Base-by-base conservation (phyloP, 1,284 basidiomycete species). In the Phaffia rhodozyma region DNA sequence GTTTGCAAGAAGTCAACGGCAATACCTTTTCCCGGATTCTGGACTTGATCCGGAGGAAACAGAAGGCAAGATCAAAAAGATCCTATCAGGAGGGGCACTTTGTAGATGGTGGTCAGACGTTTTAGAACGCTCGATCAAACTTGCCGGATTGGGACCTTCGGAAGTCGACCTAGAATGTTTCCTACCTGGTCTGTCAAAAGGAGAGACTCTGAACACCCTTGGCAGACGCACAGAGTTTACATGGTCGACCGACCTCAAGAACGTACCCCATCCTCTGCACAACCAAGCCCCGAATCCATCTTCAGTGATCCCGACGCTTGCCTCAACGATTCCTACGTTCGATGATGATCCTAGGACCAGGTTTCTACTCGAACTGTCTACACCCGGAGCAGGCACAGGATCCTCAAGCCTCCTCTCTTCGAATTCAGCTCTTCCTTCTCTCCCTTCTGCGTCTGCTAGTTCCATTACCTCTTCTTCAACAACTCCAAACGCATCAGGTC, bases 11-110 rank as follows among this genome's bases (percentile, higher is more conserved):
- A 84, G 89, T 1, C 93, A 97, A 75, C 79, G 78, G 47, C 92
- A 97, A 72, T 98, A 98, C 73, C 79, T 98, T 34, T 97, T 98
- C 74, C 89, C 93, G 0, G 91, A 92, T 71, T 91, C 88, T n/a
- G 78, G 83, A 3, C 84, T 91, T 30, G 86, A 82, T 68, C 54
- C 75, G 1, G 82, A 81, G 43, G 70, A 56, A 21, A 27, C 32
- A 7, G 25, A 29, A 2, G 56, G 51, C 55, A 48, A 25, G 16
- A 67, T 65, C 25, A 97, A 97, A 77, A 82, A 79, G 29, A 85
- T 89, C 1, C 76, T 94, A 59, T 81, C 82, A 47, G 94, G 97
- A 70, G 79, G 85, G 30, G 82, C 82, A 68, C 81, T 98, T 1
- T 92, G 91, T 73, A 84, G 80, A 57, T 98, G 94, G 94, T 98